Evolutionary conservation across 805 yeast species (phyloP), one percentile per base, ranked within the genome.

Genomic region (Pichia pseudocactophila): DNA sequence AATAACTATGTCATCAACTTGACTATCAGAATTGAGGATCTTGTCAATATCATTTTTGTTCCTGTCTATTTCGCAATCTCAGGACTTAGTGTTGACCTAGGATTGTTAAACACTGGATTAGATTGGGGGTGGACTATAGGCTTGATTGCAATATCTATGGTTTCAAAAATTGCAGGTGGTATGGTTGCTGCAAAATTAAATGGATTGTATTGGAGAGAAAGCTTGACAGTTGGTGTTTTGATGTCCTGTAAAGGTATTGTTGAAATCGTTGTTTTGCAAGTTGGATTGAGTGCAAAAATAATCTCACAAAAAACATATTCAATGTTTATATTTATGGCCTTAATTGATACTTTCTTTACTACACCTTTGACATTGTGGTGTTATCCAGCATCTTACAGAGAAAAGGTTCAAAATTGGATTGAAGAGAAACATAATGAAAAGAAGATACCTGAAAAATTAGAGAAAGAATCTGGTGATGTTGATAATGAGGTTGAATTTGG

Each of bases 231-330:
- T 31, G 95, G 94, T 41, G 73, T 82, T 19, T 66, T 84, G 51
- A 84, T 84, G 92, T 82, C 90, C 7, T 84, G 95, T 69, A 84
- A 84, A 61, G 95, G 95, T 61, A 82, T 83, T 49, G 92, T 83
- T 19, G 94, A 83, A 61, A 80, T 83, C 57, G 89, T 83, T 34
- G 92, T 83, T 17, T 66, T 83, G 49, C 78, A 75, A 34, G 77
- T 81, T 19, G 95, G 95, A 38, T 67, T 82, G 42, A 77, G 74
- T 47, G 82, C 92, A 5, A 74, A 74, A 0, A 84, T 84, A 41
- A 76, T 84, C 39, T 66, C 77, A 4, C 69, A 70, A 43, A 76
- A 74, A 47, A 78, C 79, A 1, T 84, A 76, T 57, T 80, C 89
- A 15, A 84, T 84, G 89, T 82, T 84, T 55, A 75, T 84, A 43